Evolutionary conservation across 169 alveolate genomes (phyloP).

Genomic region (Cryptosporidium baileyi): DNA sequence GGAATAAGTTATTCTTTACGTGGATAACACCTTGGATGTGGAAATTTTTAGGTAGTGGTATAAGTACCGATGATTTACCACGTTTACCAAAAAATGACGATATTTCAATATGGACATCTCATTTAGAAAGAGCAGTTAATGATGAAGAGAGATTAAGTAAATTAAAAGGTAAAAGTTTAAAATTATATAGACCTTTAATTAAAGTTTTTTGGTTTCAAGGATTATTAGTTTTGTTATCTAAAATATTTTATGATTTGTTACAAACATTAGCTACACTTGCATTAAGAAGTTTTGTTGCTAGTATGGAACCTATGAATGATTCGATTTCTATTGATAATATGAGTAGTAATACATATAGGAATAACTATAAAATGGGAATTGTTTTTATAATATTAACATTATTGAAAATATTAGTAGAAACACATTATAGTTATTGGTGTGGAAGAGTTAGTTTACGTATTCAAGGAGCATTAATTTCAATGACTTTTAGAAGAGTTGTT

Average conservation of each 20-base stretch:
- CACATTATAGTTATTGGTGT: conserved; percentile 68
- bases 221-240: conserved; percentile 1
- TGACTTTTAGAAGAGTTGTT: conserved; percentile 62
- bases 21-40: conserved; percentile 69
- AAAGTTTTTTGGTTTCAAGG: conserved; percentile 53
- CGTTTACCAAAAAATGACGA: conserved; percentile 47
- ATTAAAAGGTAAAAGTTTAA: conserved; percentile 18
- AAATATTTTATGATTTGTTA: conserved; percentile 20
- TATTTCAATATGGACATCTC: conserved; percentile 15
- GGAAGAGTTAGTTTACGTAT: conserved; percentile 64
- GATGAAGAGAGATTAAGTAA: conserved; percentile 57
- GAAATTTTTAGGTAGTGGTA: conserved; percentile 22
- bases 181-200: conserved; percentile 25
- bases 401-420: conserved; percentile 37
- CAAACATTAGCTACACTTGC: conserved; percentile 55
- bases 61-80: conserved; percentile 48
- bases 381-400: conserved; percentile 10
- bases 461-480: conserved; percentile 52
- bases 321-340: neutral
- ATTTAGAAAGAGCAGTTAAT: conserved; percentile 40
- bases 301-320: conserved; percentile 19
- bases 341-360: neutral
- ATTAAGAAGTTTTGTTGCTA: conserved; percentile 51
- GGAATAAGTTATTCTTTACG: conserved; percentile 48
- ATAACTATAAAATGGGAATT: conserved; percentile 25